These are phyloP conservation scores for Suillus subaureus DNA, from an alignment of 768 basidiomycete species.

Conservation along the genomic window DNA sequence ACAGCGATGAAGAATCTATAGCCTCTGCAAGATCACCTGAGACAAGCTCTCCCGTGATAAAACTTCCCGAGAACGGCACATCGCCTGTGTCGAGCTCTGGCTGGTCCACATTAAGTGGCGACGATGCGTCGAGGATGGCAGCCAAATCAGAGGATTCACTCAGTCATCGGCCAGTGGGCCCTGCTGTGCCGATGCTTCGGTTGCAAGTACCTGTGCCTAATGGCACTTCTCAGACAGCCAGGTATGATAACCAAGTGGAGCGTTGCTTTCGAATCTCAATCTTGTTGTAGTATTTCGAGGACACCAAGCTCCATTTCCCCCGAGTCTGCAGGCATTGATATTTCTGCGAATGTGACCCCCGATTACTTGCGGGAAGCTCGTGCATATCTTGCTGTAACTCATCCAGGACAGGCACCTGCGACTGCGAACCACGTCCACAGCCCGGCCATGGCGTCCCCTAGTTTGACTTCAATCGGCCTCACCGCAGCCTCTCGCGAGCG, in stretches of 20 bases:
- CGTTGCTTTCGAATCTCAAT: background rate
- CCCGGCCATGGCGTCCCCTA: constrained; percentile 27
- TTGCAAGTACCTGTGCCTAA: constrained; percentile 28
- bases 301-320: constrained; percentile 35
- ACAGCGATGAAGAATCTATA: constrained; percentile 23
- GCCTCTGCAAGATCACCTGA: constrained; percentile 31
- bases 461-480: constrained; percentile 35
- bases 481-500: constrained; percentile 28
- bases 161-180: constrained; percentile 12
- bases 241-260: constrained; percentile 8
- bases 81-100: constrained; percentile 28
- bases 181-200: constrained; percentile 27
- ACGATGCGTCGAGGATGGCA: constrained; percentile 19
- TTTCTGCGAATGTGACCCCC: constrained; percentile 34
- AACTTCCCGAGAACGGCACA: constrained; percentile 27
- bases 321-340: constrained; percentile 33
- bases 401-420: constrained; percentile 17
- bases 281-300: constrained; percentile 22
- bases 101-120: constrained; percentile 32
- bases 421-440: constrained; percentile 21
- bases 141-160: constrained; percentile 14
- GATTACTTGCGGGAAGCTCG: constrained; percentile 35
- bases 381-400: constrained; percentile 35
- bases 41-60: constrained; percentile 30
- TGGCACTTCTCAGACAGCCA: constrained; percentile 16